Base-by-base conservation (phyloP, 2,329 filamentous ascomycete genomes). In the Aspergillus sp. region DNA sequence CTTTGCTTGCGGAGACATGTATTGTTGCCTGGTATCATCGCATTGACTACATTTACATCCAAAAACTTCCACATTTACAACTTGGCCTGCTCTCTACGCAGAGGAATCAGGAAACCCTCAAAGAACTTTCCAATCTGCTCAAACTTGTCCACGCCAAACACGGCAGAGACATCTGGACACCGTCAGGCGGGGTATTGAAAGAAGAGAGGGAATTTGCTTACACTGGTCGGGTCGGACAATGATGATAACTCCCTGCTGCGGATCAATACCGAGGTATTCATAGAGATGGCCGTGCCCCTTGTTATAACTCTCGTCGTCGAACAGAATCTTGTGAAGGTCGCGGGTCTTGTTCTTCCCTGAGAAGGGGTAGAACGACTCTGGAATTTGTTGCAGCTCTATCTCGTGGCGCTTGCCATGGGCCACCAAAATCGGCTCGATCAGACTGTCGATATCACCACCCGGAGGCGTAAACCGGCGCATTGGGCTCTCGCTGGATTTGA, bases 201-300 rank as follows among this genome's bases (percentile, higher is more conserved):
- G 22, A 20, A 46, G 42, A 33, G 11, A 11, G 11, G 14, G 13
- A 6, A 2, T 2, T 30, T 30, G 10, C 26, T 30, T 67, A 82
- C 81, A 82, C 69, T 85, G 82, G 70, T 86, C 83, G 1, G 83
- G 84, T 13, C 84, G 73, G 8, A 85, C 76, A 53, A 86, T 70
- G 0, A 82, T 73, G 3, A 84, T 55, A 0, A 75, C 77, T 0
- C 80, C 79, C 24, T 65, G 51, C 4, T 66, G 56, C 0, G 73
- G 65, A 49, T 79, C 73, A 10, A 86, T 70, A 0, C 81, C 81
- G 40, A 83, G 82, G 8, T 70, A 70, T 45, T 82, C 72, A 56
- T 86, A 86, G 1, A 79, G 79, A 43, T 81, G 74, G 0, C 82
- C 82, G 51, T 84, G 79, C 1, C 79, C 80, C 2, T 74, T 73